Evolutionary conservation across 2,329 filamentous ascomycete species (phyloP), one percentile per base, ranked within the genome.

Genomic region (Aspergillus sojae): DNA sequence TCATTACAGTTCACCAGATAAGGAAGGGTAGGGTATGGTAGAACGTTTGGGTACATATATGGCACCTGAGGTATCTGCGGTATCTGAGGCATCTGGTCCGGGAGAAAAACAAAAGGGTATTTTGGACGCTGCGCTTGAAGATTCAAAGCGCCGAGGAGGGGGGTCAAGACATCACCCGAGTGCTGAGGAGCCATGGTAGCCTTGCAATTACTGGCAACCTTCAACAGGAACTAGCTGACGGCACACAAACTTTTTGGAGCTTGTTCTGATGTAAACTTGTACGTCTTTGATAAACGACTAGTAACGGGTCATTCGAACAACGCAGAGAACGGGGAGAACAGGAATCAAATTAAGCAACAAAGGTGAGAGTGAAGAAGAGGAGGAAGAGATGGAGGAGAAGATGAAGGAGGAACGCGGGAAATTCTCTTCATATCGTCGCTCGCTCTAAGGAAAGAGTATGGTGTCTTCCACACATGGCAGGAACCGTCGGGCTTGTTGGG

Each of bases 21-120:
- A 1, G 77, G 77, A 73, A 76, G 63, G 23, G 70, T 67, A 5
- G 75, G 72, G 32, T 70, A 71, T 43, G 74, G 68, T 54, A 75
- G 71, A 61, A 79, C 74, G 46, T 69, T 75, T 9, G 76, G 74
- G 63, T 79, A 81, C 23, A 79, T 41, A 68, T 81, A 82, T 9
- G 75, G 77, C 46, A 74, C 66, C 54, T 75, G 73, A 36, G 67
- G 68, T 60, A 74, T 61, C 62, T 77, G 70, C 68, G 61, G 72
- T 67, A 54, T 75, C 61, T 43, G 73, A 64, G 53, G 68, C 62
- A 70, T 23, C 71, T 66, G 65, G 73, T 78, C 5, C 73, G 70
- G 32, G 73, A 59, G 36, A 71, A 62, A 57, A 68, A 71, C 57
- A 26, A 62, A 60, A 55, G 73, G 69, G 48, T 71, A 65, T 71